Conservation (phyloP, 139 green algal species). For the Pedinophyceae sp. region DNA sequence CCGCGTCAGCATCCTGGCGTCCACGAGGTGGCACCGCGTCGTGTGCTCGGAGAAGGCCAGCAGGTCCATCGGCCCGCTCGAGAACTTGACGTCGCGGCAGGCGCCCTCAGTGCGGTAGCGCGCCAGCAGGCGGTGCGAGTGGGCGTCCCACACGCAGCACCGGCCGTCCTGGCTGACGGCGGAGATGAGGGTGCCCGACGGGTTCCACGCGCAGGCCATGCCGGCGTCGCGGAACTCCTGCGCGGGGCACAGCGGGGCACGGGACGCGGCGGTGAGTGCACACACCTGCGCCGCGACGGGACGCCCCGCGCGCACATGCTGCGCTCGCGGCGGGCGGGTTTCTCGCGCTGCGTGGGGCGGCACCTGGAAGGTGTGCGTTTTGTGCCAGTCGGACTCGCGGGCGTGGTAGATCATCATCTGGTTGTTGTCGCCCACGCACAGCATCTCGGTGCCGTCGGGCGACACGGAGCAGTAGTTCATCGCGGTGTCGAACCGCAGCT, state of each 20-base stretch:
- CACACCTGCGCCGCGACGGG: not conserved
- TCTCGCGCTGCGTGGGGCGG: no score
- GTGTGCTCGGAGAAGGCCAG: constrained; percentile 34
- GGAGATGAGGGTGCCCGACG: constrained; percentile 22
- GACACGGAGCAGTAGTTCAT: constrained; percentile 55
- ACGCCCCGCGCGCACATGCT: not conserved
- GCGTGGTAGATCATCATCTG: constrained; percentile 19
- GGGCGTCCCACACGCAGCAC: constrained; percentile 29
- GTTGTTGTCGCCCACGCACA: constrained; percentile 38
- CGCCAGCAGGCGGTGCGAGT: constrained; percentile 10
- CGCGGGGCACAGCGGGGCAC: not conserved
- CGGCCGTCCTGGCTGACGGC: constrained; percentile 32
- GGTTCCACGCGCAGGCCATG: constrained; percentile 50
- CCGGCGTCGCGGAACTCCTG: constrained; percentile 27
- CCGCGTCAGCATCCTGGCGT: constrained; percentile 4
- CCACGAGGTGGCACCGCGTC: constrained; percentile 16
- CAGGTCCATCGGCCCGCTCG: constrained; percentile 23
- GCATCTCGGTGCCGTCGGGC: constrained; percentile 24
- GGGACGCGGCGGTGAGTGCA: not conserved
- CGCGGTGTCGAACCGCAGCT: constrained; percentile 6
- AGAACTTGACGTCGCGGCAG: constrained; percentile 28
- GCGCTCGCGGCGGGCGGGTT: not conserved
- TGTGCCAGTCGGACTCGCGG: not conserved
- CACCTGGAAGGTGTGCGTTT: constrained; percentile 7
- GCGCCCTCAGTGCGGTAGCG: constrained; percentile 9